phyloP scores from a whole-genome alignment of 1,284 basidiomycete genomes.

The Apiotrichum laibachii region DNA sequence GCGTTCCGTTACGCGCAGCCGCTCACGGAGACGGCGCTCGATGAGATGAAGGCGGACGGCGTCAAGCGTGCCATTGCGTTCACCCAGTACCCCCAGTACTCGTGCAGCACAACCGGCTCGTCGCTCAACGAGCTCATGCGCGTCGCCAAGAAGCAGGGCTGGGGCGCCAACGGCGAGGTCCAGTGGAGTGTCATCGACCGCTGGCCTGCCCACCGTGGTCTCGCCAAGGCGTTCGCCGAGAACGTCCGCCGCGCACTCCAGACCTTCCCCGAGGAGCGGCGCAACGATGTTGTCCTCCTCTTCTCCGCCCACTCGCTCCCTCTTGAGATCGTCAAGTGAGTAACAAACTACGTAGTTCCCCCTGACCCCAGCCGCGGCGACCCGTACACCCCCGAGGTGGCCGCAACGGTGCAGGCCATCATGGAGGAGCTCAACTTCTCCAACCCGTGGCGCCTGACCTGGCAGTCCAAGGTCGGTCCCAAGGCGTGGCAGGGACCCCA shows the following conservation, averaged over 20 bases:
- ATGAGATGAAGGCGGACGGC: constrained; percentile 84
- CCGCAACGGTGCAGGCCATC: constrained; percentile 84
- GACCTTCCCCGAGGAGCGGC: constrained; percentile 67
- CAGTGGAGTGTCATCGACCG: constrained; percentile 98
- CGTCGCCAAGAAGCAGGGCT: constrained; percentile 53
- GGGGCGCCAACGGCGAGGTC: constrained; percentile 58
- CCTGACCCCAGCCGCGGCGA: constrained; percentile 81
- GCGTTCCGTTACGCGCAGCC: constrained; percentile 92
- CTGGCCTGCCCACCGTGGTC: constrained; percentile 92
- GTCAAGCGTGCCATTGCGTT: constrained; percentile 92
- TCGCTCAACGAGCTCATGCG: constrained; percentile 88
- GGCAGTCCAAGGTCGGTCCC: constrained; percentile 98
- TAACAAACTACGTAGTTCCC: background rate
- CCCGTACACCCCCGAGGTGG: constrained; percentile 94
- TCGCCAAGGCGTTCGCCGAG: constrained; percentile 88
- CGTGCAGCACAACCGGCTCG: constrained; percentile 95
- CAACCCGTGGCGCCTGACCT: constrained; percentile 79
- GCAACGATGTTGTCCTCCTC: constrained; percentile 75
- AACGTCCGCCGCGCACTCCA: constrained; percentile 81
- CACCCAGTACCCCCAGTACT: constrained; percentile 99
- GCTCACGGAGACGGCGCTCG: constrained; percentile 77
- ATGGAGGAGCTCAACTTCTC: constrained; percentile 77
- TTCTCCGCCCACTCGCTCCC: constrained; percentile 98
- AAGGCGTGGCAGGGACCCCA: constrained; percentile 98
- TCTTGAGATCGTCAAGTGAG: constrained; percentile 85